Conservation (phyloP, 768 basidiomycete species). For the Krasilnikovozyma curviuscula region DNA sequence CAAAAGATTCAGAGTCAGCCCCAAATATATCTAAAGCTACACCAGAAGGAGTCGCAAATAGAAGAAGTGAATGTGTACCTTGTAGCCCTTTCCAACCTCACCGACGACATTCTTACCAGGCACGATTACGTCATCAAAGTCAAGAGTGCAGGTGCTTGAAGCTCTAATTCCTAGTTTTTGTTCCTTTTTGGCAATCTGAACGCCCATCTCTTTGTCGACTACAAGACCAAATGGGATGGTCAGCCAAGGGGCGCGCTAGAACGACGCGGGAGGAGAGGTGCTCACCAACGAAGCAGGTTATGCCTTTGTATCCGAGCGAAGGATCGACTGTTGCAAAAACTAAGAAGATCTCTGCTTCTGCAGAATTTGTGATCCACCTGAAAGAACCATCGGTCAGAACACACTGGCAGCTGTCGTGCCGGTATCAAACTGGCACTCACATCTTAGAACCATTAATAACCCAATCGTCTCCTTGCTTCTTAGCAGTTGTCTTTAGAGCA, state of each 20-base stretch:
- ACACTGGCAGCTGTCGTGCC: no score
- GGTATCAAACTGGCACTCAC: slow-evolving; percentile 22
- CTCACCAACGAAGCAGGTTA: slow-evolving; percentile 93
- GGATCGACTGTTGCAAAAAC: slow-evolving; percentile 80
- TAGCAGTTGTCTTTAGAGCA: slow-evolving; percentile 80
- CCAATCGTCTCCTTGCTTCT: slow-evolving; percentile 52
- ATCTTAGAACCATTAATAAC: slow-evolving; percentile 92
- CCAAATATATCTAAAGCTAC: not conserved
- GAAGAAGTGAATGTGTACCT: slow-evolving; percentile 29
- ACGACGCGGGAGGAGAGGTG: no score
- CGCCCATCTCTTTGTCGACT: slow-evolving; percentile 91
- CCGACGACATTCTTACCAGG: slow-evolving; percentile 80
- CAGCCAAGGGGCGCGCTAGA: no score
- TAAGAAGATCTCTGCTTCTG: slow-evolving; percentile 54
- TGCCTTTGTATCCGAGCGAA: slow-evolving; percentile 92
- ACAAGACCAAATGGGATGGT: no score
- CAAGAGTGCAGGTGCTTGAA: slow-evolving; percentile 53
- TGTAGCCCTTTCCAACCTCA: slow-evolving; percentile 64
- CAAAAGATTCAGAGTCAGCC: not conserved
- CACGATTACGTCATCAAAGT: slow-evolving; percentile 73
- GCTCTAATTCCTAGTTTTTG: slow-evolving; percentile 94
- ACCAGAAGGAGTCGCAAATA: slow-evolving; percentile 26
- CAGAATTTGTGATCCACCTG: slow-evolving; percentile 84
- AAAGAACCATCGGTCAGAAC: not conserved
- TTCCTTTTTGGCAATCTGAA: slow-evolving; percentile 96